Percentiles rank a stretch among this genome's conserved stretches.
Conservation (phyloP, 2,329 filamentous ascomycete genomes). For the Pseudodiploospora longispora region DNA sequence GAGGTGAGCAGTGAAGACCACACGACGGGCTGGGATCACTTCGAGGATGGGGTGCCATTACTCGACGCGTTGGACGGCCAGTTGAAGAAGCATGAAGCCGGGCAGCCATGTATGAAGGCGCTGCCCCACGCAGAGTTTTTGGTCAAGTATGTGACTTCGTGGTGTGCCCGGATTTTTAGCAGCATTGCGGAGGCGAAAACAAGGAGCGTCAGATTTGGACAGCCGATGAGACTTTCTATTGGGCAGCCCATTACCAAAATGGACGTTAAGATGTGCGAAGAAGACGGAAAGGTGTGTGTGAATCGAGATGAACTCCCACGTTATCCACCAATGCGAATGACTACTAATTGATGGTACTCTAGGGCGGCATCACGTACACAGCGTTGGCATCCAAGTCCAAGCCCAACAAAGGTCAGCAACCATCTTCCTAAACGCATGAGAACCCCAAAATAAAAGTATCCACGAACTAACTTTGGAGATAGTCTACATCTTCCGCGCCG, state of each 20-base stretch:
- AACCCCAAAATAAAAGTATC: no score
- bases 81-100: constrained; percentile 37
- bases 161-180: constrained; percentile 55
- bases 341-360: constrained; percentile 1
- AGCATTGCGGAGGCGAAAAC: constrained; percentile 63
- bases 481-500: constrained; percentile 52
- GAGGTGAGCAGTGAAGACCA: constrained; percentile 43
- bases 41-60: constrained; percentile 36
- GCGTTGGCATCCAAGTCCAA: constrained; percentile 32
- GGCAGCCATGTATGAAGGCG: constrained; percentile 38
- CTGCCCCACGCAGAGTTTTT: constrained; percentile 58
- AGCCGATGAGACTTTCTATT: constrained; percentile 38
- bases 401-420: constrained; percentile 26
- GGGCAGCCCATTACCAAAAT: constrained; percentile 38
- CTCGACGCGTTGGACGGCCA: constrained; percentile 43
- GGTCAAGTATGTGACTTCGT: constrained; percentile 47
- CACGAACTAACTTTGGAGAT: not conserved
- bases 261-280: constrained; percentile 49
- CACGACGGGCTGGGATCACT: constrained; percentile 34
- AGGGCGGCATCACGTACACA: constrained; percentile 31
- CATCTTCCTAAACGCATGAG: not conserved
- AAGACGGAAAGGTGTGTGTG: constrained; percentile 23
- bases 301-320: no score
- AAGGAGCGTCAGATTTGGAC: constrained; percentile 59
- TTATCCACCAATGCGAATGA: no score